phyloP scores from a whole-genome alignment of 768 basidiomycete genomes.

The Leccinellum luteum region DNA sequence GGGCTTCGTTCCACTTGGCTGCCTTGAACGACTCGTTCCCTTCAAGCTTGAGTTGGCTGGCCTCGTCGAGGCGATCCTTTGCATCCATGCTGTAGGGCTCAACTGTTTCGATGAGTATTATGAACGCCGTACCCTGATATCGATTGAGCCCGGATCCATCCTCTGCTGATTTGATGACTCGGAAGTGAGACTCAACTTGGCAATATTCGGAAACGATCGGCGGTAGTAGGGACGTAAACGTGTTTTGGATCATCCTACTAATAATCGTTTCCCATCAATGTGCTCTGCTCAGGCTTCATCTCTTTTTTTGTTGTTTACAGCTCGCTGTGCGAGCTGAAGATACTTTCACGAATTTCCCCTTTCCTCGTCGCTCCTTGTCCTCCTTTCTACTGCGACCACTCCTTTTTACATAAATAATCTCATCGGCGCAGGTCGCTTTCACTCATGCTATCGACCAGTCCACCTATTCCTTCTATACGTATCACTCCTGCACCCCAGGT shows the following conservation, averaged over 20 bases:
- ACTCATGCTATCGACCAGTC: conserved; percentile 41
- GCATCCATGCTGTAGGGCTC: conserved; percentile 3
- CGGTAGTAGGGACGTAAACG: background rate
- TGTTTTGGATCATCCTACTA: background rate
- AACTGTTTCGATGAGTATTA: background rate
- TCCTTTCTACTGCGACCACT: conserved; percentile 27
- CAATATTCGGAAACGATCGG: background rate
- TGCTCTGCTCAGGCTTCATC: background rate
- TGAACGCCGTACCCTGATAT: background rate
- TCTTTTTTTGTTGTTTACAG: conserved; percentile 1
- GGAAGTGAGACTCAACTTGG: background rate
- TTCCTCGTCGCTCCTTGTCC: background rate
- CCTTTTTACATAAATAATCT: conserved; percentile 20
- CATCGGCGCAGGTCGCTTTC: conserved; percentile 55
- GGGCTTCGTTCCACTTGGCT: conserved; percentile 65
- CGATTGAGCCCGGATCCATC: background rate
- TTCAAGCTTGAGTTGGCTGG: conserved; percentile 64
- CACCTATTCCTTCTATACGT: conserved; percentile 62
- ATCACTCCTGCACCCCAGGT: conserved; percentile 61
- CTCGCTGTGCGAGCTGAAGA: conserved; percentile 15
- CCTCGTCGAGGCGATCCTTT: conserved; percentile 47
- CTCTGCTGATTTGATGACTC: background rate
- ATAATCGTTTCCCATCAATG: background rate
- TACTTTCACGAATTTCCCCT: background rate
- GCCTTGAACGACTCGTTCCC: conserved; percentile 76